phyloP scores from a whole-genome alignment of 148 eudicot species.

The Persicaria tinctoria region DNA sequence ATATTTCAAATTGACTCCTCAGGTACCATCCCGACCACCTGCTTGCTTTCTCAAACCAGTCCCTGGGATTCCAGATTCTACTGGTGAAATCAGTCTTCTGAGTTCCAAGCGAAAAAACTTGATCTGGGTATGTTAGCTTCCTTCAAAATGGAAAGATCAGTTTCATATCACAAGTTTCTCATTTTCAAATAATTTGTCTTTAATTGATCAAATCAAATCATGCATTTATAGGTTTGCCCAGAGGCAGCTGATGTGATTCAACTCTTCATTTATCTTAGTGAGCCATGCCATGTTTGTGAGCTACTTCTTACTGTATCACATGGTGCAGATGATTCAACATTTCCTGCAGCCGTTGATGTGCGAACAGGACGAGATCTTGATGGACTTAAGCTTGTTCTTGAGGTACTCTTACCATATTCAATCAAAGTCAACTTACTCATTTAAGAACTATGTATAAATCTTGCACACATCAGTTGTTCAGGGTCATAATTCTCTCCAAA shows the following conservation, averaged over 20 bases:
- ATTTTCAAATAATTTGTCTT: neutral
- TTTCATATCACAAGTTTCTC: neutral
- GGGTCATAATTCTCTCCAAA: too few relatives aligned
- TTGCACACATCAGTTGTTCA: neutral
- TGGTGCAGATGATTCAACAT: constrained; percentile 94
- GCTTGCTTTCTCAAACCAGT: constrained; percentile 91
- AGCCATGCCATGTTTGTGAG: constrained; percentile 97
- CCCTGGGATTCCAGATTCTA: constrained; percentile 55
- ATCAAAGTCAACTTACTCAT: neutral
- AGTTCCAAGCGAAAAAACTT: constrained; percentile 77
- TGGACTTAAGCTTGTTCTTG: constrained; percentile 83
- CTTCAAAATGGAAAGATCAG: constrained; percentile 2
- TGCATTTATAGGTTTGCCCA: constrained; percentile 59
- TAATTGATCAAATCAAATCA: neutral
- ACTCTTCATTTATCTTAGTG: constrained; percentile 82
- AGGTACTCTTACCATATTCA: constrained; percentile 46
- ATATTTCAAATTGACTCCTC: constrained; percentile 7
- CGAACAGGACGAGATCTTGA: constrained; percentile 88
- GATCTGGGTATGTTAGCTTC: constrained; percentile 60
- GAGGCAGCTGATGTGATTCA: constrained; percentile 89
- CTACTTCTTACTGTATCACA: constrained; percentile 91
- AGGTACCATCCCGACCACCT: constrained; percentile 76
- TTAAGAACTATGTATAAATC: neutral
- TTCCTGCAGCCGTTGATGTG: constrained; percentile 89
- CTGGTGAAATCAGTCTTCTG: constrained; percentile 65